phyloP scores from a whole-genome alignment of 768 basidiomycete species.

The Hemileccinum rubropunctum region DNA sequence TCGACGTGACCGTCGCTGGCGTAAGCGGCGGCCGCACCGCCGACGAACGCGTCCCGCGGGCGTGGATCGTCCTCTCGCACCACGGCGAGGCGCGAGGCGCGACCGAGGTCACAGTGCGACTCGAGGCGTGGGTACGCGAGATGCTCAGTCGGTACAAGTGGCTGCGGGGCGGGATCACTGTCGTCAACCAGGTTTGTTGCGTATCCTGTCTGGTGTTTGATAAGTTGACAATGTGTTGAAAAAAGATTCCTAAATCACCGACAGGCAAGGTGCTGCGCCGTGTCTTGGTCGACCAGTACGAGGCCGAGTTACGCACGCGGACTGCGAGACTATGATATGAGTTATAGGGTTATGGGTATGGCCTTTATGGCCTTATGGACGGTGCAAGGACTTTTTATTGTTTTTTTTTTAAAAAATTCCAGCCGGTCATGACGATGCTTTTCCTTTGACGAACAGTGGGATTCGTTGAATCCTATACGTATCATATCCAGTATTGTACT shows the following conservation, averaged over 20 bases:
- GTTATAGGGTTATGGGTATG: too few relatives aligned
- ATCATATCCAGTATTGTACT: too few relatives aligned
- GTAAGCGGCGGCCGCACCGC: constrained; percentile 67
- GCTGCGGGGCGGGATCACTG: constrained; percentile 67
- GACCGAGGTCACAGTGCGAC: constrained; percentile 37
- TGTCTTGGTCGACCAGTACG: neutral
- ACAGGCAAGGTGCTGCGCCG: constrained; percentile 36
- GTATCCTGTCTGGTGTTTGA: neutral
- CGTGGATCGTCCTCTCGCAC: constrained; percentile 70
- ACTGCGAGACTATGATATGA: neutral
- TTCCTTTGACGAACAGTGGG: too few relatives aligned
- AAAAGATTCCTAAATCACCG: constrained; percentile 69
- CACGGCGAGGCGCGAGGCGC: constrained; percentile 51
- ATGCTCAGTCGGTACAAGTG: constrained; percentile 75
- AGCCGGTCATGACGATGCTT: too few relatives aligned
- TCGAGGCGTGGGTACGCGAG: constrained; percentile 61
- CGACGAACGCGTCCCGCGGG: constrained; percentile 73
- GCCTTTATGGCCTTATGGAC: too few relatives aligned
- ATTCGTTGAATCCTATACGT: too few relatives aligned
- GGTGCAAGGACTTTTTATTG: too few relatives aligned
- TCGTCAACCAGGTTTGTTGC: constrained; percentile 59
- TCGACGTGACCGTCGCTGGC: constrained; percentile 70
- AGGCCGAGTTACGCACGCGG: neutral
- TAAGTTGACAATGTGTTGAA: neutral
- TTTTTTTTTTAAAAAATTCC: too few relatives aligned